Percentiles rank a stretch among this genome's conserved stretches.
Conservation (phyloP, 2,329 filamentous ascomycete species). For the Hypoxylon sp. region DNA sequence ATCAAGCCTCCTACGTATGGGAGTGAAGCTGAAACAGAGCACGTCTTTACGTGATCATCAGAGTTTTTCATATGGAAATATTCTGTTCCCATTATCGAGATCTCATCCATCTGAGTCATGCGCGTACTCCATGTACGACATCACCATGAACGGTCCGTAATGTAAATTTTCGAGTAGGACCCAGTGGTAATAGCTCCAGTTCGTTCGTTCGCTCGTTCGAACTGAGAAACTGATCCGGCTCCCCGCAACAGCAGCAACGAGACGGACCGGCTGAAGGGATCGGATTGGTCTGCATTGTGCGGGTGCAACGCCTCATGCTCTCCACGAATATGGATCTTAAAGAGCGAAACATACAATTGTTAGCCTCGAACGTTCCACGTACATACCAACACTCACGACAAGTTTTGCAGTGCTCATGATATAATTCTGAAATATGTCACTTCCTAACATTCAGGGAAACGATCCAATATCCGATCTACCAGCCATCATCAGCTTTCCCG, state of each 20-base stretch:
- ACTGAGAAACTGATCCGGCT: too few species aligned
- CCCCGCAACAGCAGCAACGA: slow-evolving; percentile 10
- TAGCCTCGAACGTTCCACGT: too few species aligned
- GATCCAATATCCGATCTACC: slow-evolving; percentile 9
- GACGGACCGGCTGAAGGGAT: slow-evolving; percentile 9
- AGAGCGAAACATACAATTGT: slow-evolving; percentile 13
- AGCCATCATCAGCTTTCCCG: slow-evolving; percentile 15
- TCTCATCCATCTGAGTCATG: slow-evolving; percentile 17
- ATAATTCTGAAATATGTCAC: slow-evolving; percentile 2
- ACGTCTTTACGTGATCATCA: background rate
- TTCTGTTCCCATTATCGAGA: slow-evolving; percentile 2
- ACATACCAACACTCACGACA: too few species aligned
- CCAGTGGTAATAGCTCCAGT: slow-evolving; percentile 15
- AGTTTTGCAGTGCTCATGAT: slow-evolving; percentile 1
- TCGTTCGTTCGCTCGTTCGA: too few species aligned
- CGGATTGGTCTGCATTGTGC: slow-evolving; percentile 11
- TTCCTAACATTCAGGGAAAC: too few species aligned
- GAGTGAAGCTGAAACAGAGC: slow-evolving; percentile 9
- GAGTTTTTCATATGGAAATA: background rate
- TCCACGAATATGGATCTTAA: slow-evolving; percentile 5
- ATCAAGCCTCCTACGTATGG: slow-evolving; percentile 4
- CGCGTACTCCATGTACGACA: slow-evolving; percentile 15
- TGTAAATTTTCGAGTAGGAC: slow-evolving; percentile 9
- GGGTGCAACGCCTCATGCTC: slow-evolving; percentile 27
- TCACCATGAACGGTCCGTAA: slow-evolving; percentile 16